These are phyloP conservation scores for Coemansia sp. DNA, from an alignment of 192 early-diverging fungal genomes.

Conservation along the genomic window DNA sequence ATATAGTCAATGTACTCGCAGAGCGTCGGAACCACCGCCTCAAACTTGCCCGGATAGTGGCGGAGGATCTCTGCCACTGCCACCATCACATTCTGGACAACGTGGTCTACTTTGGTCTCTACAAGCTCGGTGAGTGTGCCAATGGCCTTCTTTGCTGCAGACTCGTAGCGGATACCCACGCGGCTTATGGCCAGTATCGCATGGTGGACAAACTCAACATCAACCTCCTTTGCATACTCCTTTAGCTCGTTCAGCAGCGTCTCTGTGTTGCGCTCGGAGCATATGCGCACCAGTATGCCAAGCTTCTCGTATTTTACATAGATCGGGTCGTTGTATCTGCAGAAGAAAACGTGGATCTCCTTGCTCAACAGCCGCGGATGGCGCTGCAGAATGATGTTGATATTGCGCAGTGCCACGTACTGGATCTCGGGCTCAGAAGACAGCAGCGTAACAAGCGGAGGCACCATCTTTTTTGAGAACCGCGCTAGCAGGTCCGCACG, in stretches of 20 bases:
- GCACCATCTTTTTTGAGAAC: conserved; percentile 88
- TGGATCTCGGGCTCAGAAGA: conserved; percentile 91
- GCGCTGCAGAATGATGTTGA: conserved; percentile 92
- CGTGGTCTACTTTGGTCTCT: conserved; percentile 84
- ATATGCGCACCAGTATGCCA: conserved; percentile 89
- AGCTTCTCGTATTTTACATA: conserved; percentile 97
- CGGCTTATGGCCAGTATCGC: conserved; percentile 88
- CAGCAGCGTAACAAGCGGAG: conserved; percentile 91
- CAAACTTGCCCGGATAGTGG: conserved; percentile 88
- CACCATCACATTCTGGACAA: conserved; percentile 89
- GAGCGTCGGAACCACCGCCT: conserved; percentile 79
- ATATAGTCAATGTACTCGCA: conserved; percentile 89
- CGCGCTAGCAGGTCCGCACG: conserved; percentile 71
- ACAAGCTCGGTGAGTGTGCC: conserved; percentile 88
- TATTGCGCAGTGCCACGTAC: conserved; percentile 96
- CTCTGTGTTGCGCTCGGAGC: conserved; percentile 83
- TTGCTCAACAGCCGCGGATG: conserved; percentile 82
- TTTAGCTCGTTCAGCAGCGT: conserved; percentile 91
- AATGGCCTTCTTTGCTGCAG: conserved; percentile 82
- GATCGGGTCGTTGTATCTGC: conserved; percentile 97
- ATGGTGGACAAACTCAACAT: conserved; percentile 93
- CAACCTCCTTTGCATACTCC: conserved; percentile 97
- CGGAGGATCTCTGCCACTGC: conserved; percentile 96
- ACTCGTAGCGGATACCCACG: conserved; percentile 89
- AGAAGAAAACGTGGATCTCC: conserved; percentile 96